A percentile compares a stretch with the other conserved stretches of the same genome.
Conservation (phyloP, 371 early-diverging fungal species). For the Mycotypha africana region DNA sequence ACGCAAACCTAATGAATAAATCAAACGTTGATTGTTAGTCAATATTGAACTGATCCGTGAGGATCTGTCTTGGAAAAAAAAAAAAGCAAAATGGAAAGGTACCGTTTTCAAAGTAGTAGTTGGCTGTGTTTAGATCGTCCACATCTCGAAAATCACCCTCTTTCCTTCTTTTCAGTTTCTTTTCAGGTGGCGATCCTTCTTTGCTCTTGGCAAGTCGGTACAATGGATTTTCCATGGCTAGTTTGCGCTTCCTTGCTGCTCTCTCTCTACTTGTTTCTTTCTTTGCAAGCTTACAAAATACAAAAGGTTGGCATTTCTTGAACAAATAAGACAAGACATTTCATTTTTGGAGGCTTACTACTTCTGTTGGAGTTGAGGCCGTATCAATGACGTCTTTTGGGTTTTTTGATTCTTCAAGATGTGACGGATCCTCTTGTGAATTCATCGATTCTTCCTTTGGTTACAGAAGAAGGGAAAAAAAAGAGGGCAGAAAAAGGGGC, state of each 20-base stretch:
- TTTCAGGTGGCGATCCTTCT: slow-evolving; percentile 6
- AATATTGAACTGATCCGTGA: no score
- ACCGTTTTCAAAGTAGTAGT: slow-evolving; percentile 48
- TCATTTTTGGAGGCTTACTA: no score
- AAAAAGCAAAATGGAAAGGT: not conserved
- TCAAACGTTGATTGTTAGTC: not conserved
- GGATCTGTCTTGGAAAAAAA: not conserved
- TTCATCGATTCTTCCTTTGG: no score
- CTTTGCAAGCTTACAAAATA: no score
- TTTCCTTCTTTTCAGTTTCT: slow-evolving; percentile 12
- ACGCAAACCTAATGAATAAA: slow-evolving; percentile 53
- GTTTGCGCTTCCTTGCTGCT: slow-evolving; percentile 5
- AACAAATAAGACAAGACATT: no score
- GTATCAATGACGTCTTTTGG: no score
- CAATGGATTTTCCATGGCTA: slow-evolving; percentile 7
- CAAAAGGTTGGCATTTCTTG: no score
- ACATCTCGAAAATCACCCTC: slow-evolving; percentile 17
- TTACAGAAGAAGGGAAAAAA: no score
- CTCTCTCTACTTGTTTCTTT: slow-evolving; percentile 8
- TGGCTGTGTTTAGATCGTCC: slow-evolving; percentile 19
- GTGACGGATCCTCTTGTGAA: no score
- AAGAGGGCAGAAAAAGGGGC: no score
- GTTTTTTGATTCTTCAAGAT: no score
- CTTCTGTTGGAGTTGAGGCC: no score
- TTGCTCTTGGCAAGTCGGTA: slow-evolving; percentile 4